Base-by-base conservation (phyloP, 2,329 filamentous ascomycete species). In the Nemania sp. region DNA sequence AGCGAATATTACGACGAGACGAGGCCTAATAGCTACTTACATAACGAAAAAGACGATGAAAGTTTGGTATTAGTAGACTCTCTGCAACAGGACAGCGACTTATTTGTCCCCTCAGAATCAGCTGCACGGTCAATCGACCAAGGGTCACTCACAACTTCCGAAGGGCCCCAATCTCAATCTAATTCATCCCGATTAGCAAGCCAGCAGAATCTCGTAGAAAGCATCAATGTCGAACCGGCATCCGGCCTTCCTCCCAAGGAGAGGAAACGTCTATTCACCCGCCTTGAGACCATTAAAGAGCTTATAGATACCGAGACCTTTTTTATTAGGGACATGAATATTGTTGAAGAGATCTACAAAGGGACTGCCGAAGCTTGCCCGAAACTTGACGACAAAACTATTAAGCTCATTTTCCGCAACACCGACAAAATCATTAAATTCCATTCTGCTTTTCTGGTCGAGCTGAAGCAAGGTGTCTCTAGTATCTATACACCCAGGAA, bases 331-430 rank as follows among this genome's bases (percentile, higher is more conserved):
- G 96, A 99, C 78, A 95, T 99, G 93, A 97, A 94, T 78, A 95
- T 99, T 61, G 92, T 97, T 2, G 93, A 97, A 76, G 94, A 98
- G 77, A 98, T 99, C 62, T 99, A 98, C 85, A 97, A 97, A 80
- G 94, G 93, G 51, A 98, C 96, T 0, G 93, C 93, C 0, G 90
- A 92, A 73, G 92, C 92, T 11, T 94, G 92, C 64, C 89, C 93
- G 8, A 89, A 93, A 70, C 87, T 98, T 29, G 93, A 92, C 51
- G 83, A 88, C 49, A 92, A 95, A 71, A 97, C 97, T 70, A 90
- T 97, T 74, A 97, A 94, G 77, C 86, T 92, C 13, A 89, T 99
- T 18, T 99, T 99, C 79, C 91, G 93, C 70, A 99, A 99, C 76
- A 94, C 92, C 3, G 92, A 96, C 74, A 92, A 97, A 74, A 90